Base-by-base conservation (phyloP, 129 eudicot species). In the Heracleum sosnowskyi region DNA sequence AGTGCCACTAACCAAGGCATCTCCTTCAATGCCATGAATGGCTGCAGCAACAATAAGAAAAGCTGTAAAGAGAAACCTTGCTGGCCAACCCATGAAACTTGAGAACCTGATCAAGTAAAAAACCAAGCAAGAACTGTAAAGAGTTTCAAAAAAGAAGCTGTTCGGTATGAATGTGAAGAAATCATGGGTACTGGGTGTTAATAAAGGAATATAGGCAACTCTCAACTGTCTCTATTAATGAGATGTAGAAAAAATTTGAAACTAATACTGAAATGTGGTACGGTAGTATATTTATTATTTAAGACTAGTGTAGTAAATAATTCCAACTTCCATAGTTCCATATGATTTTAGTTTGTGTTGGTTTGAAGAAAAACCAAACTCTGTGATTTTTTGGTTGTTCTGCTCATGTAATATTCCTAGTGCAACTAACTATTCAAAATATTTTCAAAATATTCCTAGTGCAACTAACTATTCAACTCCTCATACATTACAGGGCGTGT, bases 1-100 rank as follows among this genome's bases (percentile, higher is more conserved):
- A 62, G 95, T 76, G 53, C 99, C 99, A 79, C 87, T 83, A 82
- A 92, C 97, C 86, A 92, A 85, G 49, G 96, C 83, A 83, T 81
- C 86, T 29, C 91, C 99, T 76, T 80, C 63, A 86, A 83, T 91
- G 86, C 88, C 91, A 83, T 76, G 63, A 83, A 92, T 92, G 86
- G 87, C 90, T 68, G 89, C 89, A 84, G 84, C 85, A 71, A 84
- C 62, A 85, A 86, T 79, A n/a, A 91, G 63, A 82, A 88, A 78
- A 82, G 81, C 79, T 74, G 89, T 29, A 41, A 94, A 55, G 69
- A 84, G 55, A 51, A 85, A 69, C 70, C 60, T 82, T 0, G 33
- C 55, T 51, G 73, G 75, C 85, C 79, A 82, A 84, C 83, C 86
- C 98, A 93, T 90, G 85, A 73, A 45, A 26, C 47, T 70, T 18